These are phyloP conservation scores for Trypanosoma mega DNA, from an alignment of 208 protist species.

Conservation along the genomic window DNA sequence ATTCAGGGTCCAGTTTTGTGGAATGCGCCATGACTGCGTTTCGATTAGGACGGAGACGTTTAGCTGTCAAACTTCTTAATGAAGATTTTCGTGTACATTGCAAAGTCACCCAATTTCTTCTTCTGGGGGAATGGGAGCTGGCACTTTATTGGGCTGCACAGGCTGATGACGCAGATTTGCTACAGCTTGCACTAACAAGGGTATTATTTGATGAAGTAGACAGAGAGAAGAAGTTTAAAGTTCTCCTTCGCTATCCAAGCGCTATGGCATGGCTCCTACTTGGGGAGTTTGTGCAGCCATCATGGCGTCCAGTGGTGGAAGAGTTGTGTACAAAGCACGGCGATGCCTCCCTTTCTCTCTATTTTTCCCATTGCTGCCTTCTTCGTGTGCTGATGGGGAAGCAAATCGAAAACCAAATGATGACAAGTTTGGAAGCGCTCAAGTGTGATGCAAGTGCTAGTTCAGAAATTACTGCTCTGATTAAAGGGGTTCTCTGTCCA, in stretches of 20 bases:
- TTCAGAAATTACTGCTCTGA: too few species aligned
- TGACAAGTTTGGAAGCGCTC: too few species aligned
- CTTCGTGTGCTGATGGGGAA: not conserved
- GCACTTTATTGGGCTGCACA: constrained; percentile 28
- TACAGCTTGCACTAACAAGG: constrained; percentile 33
- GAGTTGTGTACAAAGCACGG: not conserved
- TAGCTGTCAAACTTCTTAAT: constrained; percentile 43
- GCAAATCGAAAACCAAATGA: not conserved
- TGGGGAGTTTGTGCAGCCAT: constrained; percentile 11
- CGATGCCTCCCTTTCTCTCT: not conserved
- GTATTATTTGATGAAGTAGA: constrained; percentile 6
- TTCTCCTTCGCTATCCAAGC: constrained; percentile 19
- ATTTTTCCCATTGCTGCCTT: not conserved
- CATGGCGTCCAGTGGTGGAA: constrained; percentile 11
- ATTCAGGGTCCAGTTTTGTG: constrained; percentile 34
- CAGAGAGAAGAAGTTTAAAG: constrained; percentile 20
- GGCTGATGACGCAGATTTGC: constrained; percentile 38
- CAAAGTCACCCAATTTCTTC: constrained; percentile 34
- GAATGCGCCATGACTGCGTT: constrained; percentile 39
- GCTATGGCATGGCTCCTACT: constrained; percentile 11
- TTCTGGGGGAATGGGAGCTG: constrained; percentile 29
- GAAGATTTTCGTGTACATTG: constrained; percentile 33
- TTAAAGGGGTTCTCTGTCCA: too few species aligned
- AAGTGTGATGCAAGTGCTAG: too few species aligned
- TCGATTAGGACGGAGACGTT: constrained; percentile 14